These are phyloP conservation scores for Staphylotrichum longicolle DNA, from an alignment of 495 filamentous ascomycete species.

Conservation along the genomic window DNA sequence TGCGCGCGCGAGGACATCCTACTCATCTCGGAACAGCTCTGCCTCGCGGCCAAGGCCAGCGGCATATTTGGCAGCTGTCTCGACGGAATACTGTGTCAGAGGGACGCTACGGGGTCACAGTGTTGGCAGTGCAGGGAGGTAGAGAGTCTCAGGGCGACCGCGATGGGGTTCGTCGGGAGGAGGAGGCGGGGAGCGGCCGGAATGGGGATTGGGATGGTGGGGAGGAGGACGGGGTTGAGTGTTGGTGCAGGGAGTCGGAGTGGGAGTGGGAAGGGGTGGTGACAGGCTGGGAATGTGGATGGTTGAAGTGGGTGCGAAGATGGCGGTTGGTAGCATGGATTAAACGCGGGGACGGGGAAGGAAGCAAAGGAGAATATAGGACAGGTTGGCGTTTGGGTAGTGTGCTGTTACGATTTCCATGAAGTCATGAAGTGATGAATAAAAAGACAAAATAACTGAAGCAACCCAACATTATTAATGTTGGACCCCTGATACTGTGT, in stretches of 20 bases:
- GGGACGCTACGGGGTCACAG: slow-evolving; percentile 34
- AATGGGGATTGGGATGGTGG: not conserved
- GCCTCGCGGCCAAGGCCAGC: slow-evolving; percentile 31
- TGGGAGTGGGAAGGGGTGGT: not conserved
- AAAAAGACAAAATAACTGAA: not conserved
- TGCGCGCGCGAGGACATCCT: slow-evolving; percentile 43
- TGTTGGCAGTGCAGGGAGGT: slow-evolving; percentile 45
- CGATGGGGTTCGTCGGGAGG: not conserved
- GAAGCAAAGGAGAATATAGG: not conserved
- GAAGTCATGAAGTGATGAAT: slow-evolving; percentile 13
- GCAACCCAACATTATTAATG: no score
- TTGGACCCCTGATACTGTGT: no score
- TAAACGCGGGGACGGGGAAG: not conserved
- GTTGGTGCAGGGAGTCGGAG: not conserved
- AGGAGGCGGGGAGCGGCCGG: not conserved
- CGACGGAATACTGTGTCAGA: slow-evolving; percentile 31
- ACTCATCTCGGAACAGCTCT: slow-evolving; percentile 45
- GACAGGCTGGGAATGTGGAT: not conserved
- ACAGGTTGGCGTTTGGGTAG: not conserved
- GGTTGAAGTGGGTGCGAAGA: no score
- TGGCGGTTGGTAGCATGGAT: no score
- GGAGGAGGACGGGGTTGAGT: not conserved
- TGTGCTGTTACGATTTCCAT: not conserved
- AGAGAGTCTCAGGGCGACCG: no score
- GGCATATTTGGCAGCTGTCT: slow-evolving; percentile 43